Evolutionary conservation across 2,329 filamentous ascomycete species (phyloP), one percentile per base, ranked within the genome.

Genomic region (Metarhizium guizhouense): DNA sequence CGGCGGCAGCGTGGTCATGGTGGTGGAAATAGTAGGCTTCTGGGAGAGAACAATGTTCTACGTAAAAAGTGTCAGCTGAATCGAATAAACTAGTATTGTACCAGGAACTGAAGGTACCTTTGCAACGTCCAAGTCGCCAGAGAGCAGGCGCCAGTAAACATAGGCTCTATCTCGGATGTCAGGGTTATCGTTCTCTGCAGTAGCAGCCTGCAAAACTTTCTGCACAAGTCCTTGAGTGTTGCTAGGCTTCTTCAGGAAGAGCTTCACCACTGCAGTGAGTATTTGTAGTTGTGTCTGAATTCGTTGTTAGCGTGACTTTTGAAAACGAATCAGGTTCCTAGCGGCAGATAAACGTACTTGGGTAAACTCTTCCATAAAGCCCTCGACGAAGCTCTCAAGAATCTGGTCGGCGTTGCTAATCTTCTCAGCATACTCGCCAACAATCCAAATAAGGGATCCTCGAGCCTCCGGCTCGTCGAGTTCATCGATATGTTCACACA

Each of bases 401-500:
- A 99, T 97, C 63, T 97, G 90, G 60, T 92, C 91, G n/a, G 94
- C 94, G 65, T 99, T 97, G 74, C 84, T 95, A 67, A 99, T 99
- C 79, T 99, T 99, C 76, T 99, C 94, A 0, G 94, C 94, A 68
- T 99, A 99, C 70, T 99, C 94, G 63, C 94, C 94, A 6, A 99
- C 93, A 62, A 99, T 97, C 94, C 94, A 99, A 66, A 99, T 97
- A 57, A 99, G 76, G 25, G 93, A 88, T 3, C 88, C 92, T 65
- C 94, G 80, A 6, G 94, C 94, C 64, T 91, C 86, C 1, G 93
- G 92, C 71, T 99, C 94, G 67, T 99, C 94, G 61, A 99, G 73
- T 64, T 99, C 94, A 65, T 99, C 94, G 59, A 99, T 96, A 67
- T 95, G 90, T 70, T 96, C 84, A 76, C 95, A 99, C 14, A 99